Evolutionary conservation across 345 rosid genomes (phyloP), one percentile per base, ranked within the genome.

Genomic region (Citrus glauca): DNA sequence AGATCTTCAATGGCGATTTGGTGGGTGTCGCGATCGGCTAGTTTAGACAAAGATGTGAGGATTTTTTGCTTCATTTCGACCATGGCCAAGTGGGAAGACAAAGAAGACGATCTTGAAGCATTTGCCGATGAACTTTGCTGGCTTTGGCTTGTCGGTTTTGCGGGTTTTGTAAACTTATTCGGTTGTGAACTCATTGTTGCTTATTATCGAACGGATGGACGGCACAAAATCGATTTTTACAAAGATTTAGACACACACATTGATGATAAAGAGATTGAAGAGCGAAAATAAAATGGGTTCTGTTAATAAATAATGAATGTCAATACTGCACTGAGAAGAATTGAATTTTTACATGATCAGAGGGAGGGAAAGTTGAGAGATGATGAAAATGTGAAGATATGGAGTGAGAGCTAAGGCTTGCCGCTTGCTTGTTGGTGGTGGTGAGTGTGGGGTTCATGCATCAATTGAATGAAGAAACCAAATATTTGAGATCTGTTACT

Each of bases 1-100:
- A 97, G 98, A 84, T 97, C 98, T 77, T 95, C 92, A 37, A 91
- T 85, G 6, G 99, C 99, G 84, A 97, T 92, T 82, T 94, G 98
- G 84, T 97, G 80, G 45, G 99, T 97, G 71, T 97, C 98, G 11
- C 98, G 94, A 87, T 94, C 99, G 57, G 97, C 89, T 10, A 97
- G 94, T 82, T 97, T 97, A 37, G 97, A 88, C 71, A 94, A 89
- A 32, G 92, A 93, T n/a, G 96, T 92, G 42, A 97, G 83, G 83
- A 94, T 91, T 84, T 86, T 84, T 70, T 97, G 99, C 87, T 97
- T 97, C 50, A 87, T 88, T 78, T 97, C 99, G 27, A 97, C 96
- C 98, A 93, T 97, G 63, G 98, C 98, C 67, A 90, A 87, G 82
- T 94, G 98, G 17, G 97, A 84, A 50, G 98, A 85, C 71, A 91